Evolutionary conservation across 805 yeast species (phyloP).

Genomic region (Kockiozyma suomiensis): DNA sequence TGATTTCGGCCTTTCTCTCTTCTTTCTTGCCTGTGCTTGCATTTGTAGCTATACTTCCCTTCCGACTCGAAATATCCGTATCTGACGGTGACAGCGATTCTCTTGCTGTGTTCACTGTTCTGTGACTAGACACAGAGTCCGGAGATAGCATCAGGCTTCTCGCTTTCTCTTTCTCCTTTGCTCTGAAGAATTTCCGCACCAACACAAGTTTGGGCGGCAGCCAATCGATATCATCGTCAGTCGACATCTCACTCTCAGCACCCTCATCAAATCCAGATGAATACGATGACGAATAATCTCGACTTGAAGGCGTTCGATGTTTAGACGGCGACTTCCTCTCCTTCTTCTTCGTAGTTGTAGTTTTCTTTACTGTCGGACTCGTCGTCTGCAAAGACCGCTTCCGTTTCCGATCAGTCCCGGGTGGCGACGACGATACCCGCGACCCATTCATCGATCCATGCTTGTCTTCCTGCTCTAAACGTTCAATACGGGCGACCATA

Average conservation of each 20-base stretch:
- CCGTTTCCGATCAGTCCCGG: conserved; percentile 13
- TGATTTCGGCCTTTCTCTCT: background rate
- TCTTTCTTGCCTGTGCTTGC: conserved; percentile 5
- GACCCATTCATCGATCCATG: background rate
- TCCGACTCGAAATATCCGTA: conserved; percentile 7
- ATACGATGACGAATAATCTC: conserved; percentile 1
- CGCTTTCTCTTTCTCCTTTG: conserved; percentile 18
- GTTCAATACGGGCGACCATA: conserved; percentile 26
- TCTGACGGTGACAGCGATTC: conserved; percentile 7
- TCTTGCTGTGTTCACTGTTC: background rate
- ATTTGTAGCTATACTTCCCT: conserved; percentile 2
- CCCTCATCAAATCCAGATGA: conserved; percentile 3
- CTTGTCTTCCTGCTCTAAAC: conserved; percentile 28
- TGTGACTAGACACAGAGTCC: conserved; percentile 7
- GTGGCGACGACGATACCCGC: background rate
- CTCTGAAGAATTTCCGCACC: conserved; percentile 25
- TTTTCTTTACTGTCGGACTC: background rate
- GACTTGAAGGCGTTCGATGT: background rate
- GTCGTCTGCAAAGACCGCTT: conserved; percentile 2
- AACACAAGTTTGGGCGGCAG: conserved; percentile 30
- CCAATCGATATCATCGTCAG: conserved; percentile 31
- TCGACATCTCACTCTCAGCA: conserved; percentile 30
- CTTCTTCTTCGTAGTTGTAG: background rate
- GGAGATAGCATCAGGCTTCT: conserved; percentile 14
- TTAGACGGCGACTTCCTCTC: background rate